Conservation (phyloP, 495 filamentous ascomycete species). For the Paragyromitra xinjiangensis region DNA sequence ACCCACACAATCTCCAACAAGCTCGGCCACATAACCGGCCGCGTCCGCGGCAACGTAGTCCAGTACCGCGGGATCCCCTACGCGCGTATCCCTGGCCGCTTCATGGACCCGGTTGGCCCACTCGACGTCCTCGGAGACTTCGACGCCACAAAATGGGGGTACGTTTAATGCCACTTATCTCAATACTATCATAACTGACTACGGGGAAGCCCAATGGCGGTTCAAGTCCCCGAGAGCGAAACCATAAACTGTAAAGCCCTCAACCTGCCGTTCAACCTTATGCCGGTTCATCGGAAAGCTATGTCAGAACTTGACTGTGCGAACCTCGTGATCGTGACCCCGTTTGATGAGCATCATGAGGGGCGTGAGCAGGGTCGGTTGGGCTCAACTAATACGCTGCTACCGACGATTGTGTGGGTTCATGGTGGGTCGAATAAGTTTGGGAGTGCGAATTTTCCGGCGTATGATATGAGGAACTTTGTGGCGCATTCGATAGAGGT, state of each 20-base stretch:
- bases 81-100: slow-evolving; percentile 27
- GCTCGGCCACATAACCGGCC: slow-evolving; percentile 32
- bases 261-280: neutral
- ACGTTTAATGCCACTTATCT: neutral
- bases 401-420: slow-evolving; percentile 41
- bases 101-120: slow-evolving; percentile 20
- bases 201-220: slow-evolving; percentile 12
- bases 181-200: neutral
- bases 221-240: slow-evolving; percentile 17
- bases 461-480: slow-evolving; percentile 34
- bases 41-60: slow-evolving; percentile 8
- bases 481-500: slow-evolving; percentile 17
- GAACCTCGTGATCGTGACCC: slow-evolving; percentile 29
- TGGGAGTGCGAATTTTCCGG: slow-evolving; percentile 31
- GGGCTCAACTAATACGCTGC: neutral
- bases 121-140: slow-evolving; percentile 2
- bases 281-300: neutral
- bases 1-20: slow-evolving; percentile 26
- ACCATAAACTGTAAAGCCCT: slow-evolving; percentile 11
- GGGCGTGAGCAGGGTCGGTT: slow-evolving; percentile 21
- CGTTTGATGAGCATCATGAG: neutral
- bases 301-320: slow-evolving; percentile 32
- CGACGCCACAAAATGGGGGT: slow-evolving; percentile 46
- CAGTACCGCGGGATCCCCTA: slow-evolving; percentile 46
- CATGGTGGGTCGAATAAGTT: slow-evolving; percentile 31